Evolutionary conservation across 176 grass and related monocot species (phyloP), one percentile per base, ranked within the genome.

Genomic region (Elaeis guineensis): DNA sequence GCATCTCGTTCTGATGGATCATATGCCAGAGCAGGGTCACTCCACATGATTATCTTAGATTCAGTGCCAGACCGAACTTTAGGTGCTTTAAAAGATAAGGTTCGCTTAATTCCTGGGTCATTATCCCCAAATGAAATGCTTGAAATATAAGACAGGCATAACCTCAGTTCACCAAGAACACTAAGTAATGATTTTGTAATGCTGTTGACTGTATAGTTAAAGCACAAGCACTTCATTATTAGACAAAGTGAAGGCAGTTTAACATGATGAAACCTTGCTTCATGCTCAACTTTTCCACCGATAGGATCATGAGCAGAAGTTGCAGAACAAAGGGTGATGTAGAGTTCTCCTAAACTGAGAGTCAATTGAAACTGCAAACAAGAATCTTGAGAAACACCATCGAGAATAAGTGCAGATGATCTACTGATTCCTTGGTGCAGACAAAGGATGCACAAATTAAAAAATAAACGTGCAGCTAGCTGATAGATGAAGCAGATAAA

Each of bases 271-370:
- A 21, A 51, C 69, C 53, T 72, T 39, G 52, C 64, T 69, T 44
- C 59, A 2, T 76, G 70, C 18, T 76, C 57, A 58, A 66, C 54
- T 18, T 52, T 67, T 72, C 62, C 65, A 49, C 16, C 25, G 50
- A 19, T 29, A 48, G 28, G 58, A 70, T 49, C 62, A 20, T 57
- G 49, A 74, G 51, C 70, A 74, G 28, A 50, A 22, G 55, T 3
- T 15, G 35, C 35, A 44, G 83, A 59, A 55, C 71, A 76, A 30
- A 93, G 69, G 16, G 77, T 77, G 68, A 93, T 58, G 66, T 57
- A 72, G 54, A 93, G 70, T 73, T 93, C 80, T 30, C 70, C 83
- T 69, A 93, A 66, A 69, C 79, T 64, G 25, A 93, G 50, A 55
- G 32, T 78, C 60, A 78, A 62, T 57, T 80, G 73, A 60, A 81